phyloP scores from a whole-genome alignment of 2,329 filamentous ascomycete genomes.

The Rhinocladiella similis region DNA sequence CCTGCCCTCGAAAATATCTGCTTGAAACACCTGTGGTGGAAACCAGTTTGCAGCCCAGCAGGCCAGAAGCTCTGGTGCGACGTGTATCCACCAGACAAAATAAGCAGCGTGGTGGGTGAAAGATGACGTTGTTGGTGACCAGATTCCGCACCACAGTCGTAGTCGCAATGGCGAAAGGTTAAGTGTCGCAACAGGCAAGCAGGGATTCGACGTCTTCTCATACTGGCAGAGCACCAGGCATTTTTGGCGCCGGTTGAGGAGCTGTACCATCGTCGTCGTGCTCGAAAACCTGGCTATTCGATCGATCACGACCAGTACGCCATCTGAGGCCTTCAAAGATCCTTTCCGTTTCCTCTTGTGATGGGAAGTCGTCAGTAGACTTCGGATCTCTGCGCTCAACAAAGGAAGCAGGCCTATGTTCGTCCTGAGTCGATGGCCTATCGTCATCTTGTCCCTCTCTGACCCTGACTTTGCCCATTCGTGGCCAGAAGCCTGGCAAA shows the following conservation, averaged over 20 bases:
- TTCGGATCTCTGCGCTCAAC: constrained; percentile 13
- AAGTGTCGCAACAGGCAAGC: neutral
- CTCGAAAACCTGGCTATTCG: constrained; percentile 25
- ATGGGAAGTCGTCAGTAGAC: constrained; percentile 29
- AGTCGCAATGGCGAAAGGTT: neutral
- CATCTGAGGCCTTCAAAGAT: constrained; percentile 24
- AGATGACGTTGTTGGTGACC: neutral
- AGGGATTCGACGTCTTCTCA: constrained; percentile 1
- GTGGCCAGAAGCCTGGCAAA: constrained; percentile 62
- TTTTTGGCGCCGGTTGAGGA: constrained; percentile 14
- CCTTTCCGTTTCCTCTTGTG: constrained; percentile 29
- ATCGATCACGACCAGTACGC: constrained; percentile 16
- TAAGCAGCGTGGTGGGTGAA: neutral
- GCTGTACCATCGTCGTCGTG: constrained; percentile 19
- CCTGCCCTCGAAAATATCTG: constrained; percentile 12
- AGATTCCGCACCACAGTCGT: too few relatives aligned
- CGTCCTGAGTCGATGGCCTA: constrained; percentile 24
- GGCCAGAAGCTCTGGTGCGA: constrained; percentile 14
- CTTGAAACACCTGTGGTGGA: constrained; percentile 23
- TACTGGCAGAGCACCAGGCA: constrained; percentile 23
- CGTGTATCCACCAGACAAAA: constrained; percentile 3
- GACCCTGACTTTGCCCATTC: constrained; percentile 52
- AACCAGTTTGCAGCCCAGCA: constrained; percentile 20
- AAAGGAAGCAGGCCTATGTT: constrained; percentile 17
- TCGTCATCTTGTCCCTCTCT: constrained; percentile 39